Percentiles rank a stretch among this genome's conserved stretches.
Conservation (phyloP, 257 asterid genomes). For the Echites panduratus region DNA sequence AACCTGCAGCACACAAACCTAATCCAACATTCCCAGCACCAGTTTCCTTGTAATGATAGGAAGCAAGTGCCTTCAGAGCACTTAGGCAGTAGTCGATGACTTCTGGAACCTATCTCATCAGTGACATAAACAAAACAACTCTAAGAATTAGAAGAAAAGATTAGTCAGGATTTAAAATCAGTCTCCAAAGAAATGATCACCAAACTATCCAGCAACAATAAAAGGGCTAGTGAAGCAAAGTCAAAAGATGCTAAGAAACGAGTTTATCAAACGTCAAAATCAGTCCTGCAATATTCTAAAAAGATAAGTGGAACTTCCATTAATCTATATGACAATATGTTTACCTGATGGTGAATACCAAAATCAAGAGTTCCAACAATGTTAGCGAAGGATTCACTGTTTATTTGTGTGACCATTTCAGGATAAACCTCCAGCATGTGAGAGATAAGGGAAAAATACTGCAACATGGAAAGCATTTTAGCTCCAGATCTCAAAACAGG, state of each 20-base stretch:
- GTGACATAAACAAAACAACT: constrained; percentile 13
- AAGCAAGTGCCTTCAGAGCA: constrained; percentile 83
- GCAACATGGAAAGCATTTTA: constrained; percentile 31
- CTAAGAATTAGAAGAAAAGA: background rate
- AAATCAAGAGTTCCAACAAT: constrained; percentile 73
- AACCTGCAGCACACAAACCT: constrained; percentile 72
- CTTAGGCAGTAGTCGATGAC: constrained; percentile 70
- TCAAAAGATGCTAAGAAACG: background rate
- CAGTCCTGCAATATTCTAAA: background rate
- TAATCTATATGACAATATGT: background rate
- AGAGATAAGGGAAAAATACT: constrained; percentile 86
- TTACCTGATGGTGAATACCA: constrained; percentile 88
- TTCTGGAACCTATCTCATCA: constrained; percentile 59
- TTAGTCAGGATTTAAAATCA: background rate
- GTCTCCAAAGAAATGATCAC: background rate
- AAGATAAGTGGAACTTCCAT: background rate
- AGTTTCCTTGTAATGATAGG: constrained; percentile 78
- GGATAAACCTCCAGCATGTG: constrained; percentile 97
- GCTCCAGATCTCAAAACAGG: constrained; percentile 13
- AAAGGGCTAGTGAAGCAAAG: background rate
- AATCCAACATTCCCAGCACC: constrained; percentile 74
- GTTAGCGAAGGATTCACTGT: constrained; percentile 59
- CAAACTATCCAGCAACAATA: background rate
- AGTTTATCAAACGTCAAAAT: background rate
- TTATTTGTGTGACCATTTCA: constrained; percentile 64